Evolutionary conservation across 1,284 basidiomycete species (phyloP), one percentile per base, ranked within the genome.

Genomic region (Fomitopsis palustris): DNA sequence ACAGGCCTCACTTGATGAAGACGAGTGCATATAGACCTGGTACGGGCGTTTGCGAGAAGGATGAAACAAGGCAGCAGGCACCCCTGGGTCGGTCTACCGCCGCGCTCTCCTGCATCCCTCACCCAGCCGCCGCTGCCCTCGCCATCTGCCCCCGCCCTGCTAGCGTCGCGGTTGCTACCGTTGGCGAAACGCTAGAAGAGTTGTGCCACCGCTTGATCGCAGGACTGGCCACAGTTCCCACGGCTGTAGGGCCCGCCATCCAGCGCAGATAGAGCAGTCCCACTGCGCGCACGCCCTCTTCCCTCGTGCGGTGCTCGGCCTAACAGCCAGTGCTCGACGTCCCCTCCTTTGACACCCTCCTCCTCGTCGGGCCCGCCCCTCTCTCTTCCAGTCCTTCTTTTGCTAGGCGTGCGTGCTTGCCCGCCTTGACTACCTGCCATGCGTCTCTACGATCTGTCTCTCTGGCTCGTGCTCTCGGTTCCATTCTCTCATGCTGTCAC

Each of bases 401-500:
- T 62, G 14, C 35, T 55, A 37, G 59, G 54, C 55, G 25, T 47
- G 58, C 41, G 55, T 52, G 21, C 59, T 53, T 38, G 52, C 59
- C 41, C 49, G 54, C 39, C 51, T 54, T 45, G 55, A 61, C n/a
- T n/a, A n/a, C n/a, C 31, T 60, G 58, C 49, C 60, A 74, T 75
- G 74, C 70, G 67, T 58, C 38, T 61, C 37, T 51, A 55, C 45
- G 29, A 64, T 21, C 58, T 71, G 43, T 55, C 67, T 4, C 62
- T 69, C 49, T 62, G 64, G 53, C 61, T 72, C 47, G 56, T 67
- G 38, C 65, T 73, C 58, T 69, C 64, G 58, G 60, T 63, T n/a
- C 52, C 69, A 19, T 56, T 71, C 57, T 67, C 69, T 31, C 29
- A 66, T 52, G 73, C 74, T 53, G 49, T 68, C 58, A 70, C 64